phyloP scores from a whole-genome alignment of 371 early-diverging fungal genomes.

The Mortierella sp. region DNA sequence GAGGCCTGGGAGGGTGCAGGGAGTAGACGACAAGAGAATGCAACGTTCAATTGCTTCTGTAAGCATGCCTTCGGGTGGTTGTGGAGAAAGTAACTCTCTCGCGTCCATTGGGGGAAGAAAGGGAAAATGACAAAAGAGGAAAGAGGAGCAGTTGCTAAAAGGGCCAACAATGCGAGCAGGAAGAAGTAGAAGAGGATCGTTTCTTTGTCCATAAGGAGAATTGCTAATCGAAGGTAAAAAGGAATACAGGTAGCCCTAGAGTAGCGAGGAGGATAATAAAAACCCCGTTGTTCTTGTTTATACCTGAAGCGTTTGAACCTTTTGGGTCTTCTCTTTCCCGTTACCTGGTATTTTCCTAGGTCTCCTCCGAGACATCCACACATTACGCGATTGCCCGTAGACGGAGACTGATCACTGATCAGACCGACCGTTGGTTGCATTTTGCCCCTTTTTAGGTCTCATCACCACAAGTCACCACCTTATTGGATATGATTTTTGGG shows the following conservation, averaged over 20 bases:
- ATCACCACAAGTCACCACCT: background rate
- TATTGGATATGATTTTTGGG: background rate
- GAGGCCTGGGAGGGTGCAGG: background rate
- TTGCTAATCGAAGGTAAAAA: background rate
- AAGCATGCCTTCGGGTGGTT: background rate
- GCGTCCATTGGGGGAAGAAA: background rate
- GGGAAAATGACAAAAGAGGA: background rate
- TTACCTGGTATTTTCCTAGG: background rate
- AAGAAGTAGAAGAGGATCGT: background rate
- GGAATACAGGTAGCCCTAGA: too few relatives aligned
- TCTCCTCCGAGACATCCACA: background rate
- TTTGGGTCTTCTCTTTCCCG: background rate
- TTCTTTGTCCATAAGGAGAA: background rate
- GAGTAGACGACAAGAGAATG: background rate
- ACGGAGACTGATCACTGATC: background rate
- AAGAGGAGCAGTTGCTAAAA: background rate
- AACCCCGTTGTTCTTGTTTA: background rate
- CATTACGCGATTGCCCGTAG: conserved; percentile 3
- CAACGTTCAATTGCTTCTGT: background rate
- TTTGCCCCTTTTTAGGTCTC: background rate
- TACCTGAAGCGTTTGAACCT: background rate
- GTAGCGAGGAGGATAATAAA: background rate
- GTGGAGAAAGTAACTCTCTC: background rate
- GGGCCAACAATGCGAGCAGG: background rate
- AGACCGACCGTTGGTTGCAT: background rate